A percentile compares a stretch with the other conserved stretches of the same genome.
Evolutionary conservation across 345 rosid genomes (phyloP).

Genomic region (Citrus maxima): DNA sequence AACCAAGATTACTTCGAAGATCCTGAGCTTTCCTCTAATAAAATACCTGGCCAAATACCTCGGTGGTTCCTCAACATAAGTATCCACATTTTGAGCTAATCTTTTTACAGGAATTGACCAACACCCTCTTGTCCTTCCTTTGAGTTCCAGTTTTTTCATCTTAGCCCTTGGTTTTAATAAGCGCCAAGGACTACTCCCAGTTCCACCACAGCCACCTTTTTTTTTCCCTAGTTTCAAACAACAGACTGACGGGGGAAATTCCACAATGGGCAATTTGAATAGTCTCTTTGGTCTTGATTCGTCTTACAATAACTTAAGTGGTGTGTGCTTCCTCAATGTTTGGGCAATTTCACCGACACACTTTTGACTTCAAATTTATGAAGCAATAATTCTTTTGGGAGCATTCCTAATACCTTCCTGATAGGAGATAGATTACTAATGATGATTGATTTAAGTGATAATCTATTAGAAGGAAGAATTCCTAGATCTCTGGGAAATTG

Average conservation of each 20-base stretch:
- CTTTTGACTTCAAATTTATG: background rate
- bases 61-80: background rate
- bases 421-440: background rate
- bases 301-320: slow-evolving; percentile 16
- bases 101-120: background rate
- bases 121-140: background rate
- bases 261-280: background rate
- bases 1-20: background rate
- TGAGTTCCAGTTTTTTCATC: too few relatives aligned
- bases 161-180: background rate
- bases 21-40: background rate
- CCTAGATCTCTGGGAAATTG: background rate
- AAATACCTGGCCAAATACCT: background rate
- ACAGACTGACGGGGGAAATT: background rate
- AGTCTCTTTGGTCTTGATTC: background rate
- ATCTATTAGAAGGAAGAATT: background rate
- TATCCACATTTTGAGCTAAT: background rate
- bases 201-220: background rate
- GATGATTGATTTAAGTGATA: background rate
- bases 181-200: background rate
- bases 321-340: slow-evolving; percentile 6
- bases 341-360: background rate
- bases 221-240: background rate
- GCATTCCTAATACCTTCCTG: background rate
- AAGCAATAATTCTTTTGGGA: slow-evolving; percentile 5